Percentiles rank a stretch among this genome's conserved stretches.
These are phyloP conservation scores for Aristolochia californica DNA, from an alignment of 164 flowering plant species.

Conservation along the genomic window DNA sequence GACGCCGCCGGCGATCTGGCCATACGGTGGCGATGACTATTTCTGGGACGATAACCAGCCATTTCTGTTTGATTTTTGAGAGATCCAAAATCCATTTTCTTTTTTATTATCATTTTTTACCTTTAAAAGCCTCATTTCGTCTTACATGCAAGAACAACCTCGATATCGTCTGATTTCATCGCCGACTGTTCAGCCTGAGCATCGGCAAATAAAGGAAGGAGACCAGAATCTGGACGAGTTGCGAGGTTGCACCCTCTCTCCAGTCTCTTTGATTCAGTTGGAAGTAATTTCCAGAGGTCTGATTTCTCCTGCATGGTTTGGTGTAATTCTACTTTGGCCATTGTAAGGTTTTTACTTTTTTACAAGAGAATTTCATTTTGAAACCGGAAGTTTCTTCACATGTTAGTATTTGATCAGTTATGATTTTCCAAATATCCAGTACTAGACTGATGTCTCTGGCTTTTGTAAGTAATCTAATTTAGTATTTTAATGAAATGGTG, in stretches of 20 bases:
- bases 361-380: too few species aligned
- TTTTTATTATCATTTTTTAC: background rate
- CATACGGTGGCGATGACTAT: constrained; percentile 32
- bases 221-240: background rate
- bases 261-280: too few species aligned
- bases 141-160: background rate
- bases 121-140: background rate
- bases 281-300: too few species aligned
- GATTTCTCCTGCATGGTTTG: too few species aligned
- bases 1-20: constrained; percentile 36
- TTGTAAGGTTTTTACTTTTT: too few species aligned
- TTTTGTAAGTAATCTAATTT: background rate
- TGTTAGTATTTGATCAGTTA: background rate
- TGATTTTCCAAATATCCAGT: background rate
- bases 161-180: background rate
- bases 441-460: background rate
- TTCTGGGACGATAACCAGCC: constrained; percentile 64
- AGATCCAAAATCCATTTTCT: too few species aligned
- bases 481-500: too few species aligned
- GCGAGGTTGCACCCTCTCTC: too few species aligned
- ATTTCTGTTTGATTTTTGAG: constrained; percentile 37
- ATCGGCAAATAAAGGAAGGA: background rate
- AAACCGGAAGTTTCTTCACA: too few species aligned
- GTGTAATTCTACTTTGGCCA: too few species aligned
- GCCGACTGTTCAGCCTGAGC: background rate